These are phyloP conservation scores for Scenedesmus sp. DNA, from an alignment of 163 green algal species.

Conservation along the genomic window DNA sequence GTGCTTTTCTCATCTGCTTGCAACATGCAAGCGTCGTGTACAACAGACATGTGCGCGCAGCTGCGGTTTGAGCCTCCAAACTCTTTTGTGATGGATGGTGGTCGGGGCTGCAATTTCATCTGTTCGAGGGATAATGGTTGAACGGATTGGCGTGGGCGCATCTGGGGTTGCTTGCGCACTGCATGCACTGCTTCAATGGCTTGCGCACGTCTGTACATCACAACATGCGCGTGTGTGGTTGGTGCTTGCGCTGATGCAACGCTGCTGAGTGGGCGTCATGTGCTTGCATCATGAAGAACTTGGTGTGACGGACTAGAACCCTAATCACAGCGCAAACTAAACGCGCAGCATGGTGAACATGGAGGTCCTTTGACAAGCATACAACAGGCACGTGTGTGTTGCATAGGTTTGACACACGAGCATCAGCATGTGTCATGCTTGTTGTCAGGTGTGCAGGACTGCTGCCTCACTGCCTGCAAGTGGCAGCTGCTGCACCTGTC, in stretches of 20 bases:
- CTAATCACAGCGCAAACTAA: no score
- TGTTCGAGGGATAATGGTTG: no score
- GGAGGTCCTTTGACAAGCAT: no score
- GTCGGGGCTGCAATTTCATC: no score
- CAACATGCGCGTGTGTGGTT: background rate
- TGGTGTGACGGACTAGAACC: no score
- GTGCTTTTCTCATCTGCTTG: background rate
- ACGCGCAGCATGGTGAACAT: no score
- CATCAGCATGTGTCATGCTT: background rate
- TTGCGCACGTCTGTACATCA: background rate
- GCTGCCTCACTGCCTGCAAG: no score
- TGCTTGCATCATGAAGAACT: background rate
- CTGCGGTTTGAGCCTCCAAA: background rate
- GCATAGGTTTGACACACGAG: background rate
- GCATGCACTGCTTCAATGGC: background rate
- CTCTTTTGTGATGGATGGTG: background rate
- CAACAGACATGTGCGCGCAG: background rate
- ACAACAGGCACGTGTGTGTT: no score
- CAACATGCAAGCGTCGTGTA: background rate
- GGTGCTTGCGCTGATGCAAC: background rate
- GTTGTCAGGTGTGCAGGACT: background rate
- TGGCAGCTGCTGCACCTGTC: no score
- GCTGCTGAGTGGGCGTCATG: background rate
- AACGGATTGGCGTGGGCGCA: no score
- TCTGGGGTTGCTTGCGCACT: background rate